phyloP scores from a whole-genome alignment of 2,329 filamentous ascomycete species.

The Keithomyces neogunnii region DNA sequence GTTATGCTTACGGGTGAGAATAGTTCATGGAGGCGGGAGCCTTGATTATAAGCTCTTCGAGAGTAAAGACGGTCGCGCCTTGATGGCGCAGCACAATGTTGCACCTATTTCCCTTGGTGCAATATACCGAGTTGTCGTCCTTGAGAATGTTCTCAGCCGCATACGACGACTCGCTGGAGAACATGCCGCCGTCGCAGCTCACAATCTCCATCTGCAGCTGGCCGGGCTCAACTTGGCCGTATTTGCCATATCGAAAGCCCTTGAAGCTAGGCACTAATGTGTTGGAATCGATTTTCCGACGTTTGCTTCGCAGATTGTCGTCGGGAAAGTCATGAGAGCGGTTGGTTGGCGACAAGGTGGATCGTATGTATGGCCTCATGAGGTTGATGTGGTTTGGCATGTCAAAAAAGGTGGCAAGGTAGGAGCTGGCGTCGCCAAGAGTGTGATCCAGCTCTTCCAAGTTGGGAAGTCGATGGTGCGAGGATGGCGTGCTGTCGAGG shows the following conservation, averaged over 20 bases:
- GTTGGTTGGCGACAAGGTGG: constrained; percentile 24
- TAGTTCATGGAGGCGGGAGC: constrained; percentile 68
- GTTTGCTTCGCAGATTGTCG: constrained; percentile 50
- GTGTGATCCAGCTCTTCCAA: constrained; percentile 30
- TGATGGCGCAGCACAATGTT: constrained; percentile 80
- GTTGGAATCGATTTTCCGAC: constrained; percentile 63
- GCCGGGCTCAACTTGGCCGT: constrained; percentile 79
- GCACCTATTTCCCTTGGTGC: constrained; percentile 78
- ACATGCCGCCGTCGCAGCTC: constrained; percentile 78
- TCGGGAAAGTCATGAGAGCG: constrained; percentile 33
- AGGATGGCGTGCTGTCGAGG: constrained; percentile 9
- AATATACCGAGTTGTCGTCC: constrained; percentile 79
- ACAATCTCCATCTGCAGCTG: constrained; percentile 77
- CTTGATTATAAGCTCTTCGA: constrained; percentile 83
- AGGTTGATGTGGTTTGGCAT: constrained; percentile 23
- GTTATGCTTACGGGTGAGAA: constrained; percentile 67
- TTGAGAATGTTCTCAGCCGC: constrained; percentile 74
- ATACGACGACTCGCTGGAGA: constrained; percentile 53
- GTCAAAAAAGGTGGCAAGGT: constrained; percentile 35
- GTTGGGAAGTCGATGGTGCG: constrained; percentile 14
- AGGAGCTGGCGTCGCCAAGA: constrained; percentile 34
- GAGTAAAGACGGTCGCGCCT: constrained; percentile 68
- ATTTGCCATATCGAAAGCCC: constrained; percentile 73
- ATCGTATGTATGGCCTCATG: constrained; percentile 19
- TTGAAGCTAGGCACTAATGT: constrained; percentile 38